Percentiles rank a stretch among this genome's conserved stretches.
Conservation (phyloP, 768 basidiomycete genomes). For the Lactarius trivialis region DNA sequence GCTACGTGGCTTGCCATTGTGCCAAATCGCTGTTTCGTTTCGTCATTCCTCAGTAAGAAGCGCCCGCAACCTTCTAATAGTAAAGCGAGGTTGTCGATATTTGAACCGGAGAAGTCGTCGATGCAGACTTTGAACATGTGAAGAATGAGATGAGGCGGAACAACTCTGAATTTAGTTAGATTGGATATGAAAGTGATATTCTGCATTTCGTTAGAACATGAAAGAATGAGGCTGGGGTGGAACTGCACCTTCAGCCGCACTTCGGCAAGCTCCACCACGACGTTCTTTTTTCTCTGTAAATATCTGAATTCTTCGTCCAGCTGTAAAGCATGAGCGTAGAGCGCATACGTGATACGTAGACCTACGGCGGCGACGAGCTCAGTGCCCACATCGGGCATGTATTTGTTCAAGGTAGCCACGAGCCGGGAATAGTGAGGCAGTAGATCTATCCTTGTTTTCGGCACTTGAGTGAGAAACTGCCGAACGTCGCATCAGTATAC, state of each 20-base stretch:
- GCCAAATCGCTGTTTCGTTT: constrained; percentile 78
- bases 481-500: not conserved
- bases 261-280: constrained; percentile 84
- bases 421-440: constrained; percentile 90
- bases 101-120: constrained; percentile 89
- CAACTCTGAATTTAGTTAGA: constrained; percentile 91
- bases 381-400: constrained; percentile 88
- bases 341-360: not conserved
- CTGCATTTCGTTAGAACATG: constrained; percentile 34
- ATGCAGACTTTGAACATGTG: constrained; percentile 97
- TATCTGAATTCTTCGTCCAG: constrained; percentile 97
- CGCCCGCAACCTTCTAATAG: constrained; percentile 92
- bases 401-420: constrained; percentile 79
- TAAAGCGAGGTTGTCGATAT: constrained; percentile 89
- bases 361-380: constrained; percentile 78
- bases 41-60: constrained; percentile 81
- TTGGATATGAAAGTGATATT: constrained; percentile 85
- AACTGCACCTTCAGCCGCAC: constrained; percentile 67
- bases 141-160: constrained; percentile 85
- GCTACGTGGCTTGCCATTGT: constrained; percentile 58
- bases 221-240: not conserved
- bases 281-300: constrained; percentile 87
- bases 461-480: constrained; percentile 76
- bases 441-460: constrained; percentile 83
- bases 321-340: constrained; percentile 35